Evolutionary conservation across 306 rosid species (phyloP), one percentile per base, ranked within the genome.

Genomic region (Cucurbita ficifolia): DNA sequence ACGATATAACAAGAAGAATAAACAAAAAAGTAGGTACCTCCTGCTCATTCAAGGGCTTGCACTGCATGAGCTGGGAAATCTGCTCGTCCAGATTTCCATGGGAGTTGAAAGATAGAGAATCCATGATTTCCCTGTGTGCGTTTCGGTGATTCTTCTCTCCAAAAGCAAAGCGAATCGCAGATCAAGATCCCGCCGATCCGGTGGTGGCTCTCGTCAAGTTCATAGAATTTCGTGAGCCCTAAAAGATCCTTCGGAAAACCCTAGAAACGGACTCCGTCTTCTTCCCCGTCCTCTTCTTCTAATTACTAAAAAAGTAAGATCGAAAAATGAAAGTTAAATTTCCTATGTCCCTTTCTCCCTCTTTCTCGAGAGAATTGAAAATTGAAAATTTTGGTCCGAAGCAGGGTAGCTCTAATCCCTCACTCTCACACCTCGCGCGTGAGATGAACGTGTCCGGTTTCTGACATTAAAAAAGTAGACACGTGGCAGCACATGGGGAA

Each of bases 31-130:
- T 4, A 18, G 8, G 51, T 73, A 94, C 97, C 91, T 94, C 96
- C 80, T 86, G 97, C 69, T 94, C 98, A 38, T 96, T 89, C 83
- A 94, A 79, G 60, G 98, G 98, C 78, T 94, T 94, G 97, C 98
- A 94, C 86, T 94, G 96, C 98, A 94, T 86, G 81, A 94, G 97
- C 88, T 87, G 97, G 51, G 98, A 76, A 88, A 94, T 94, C 92
- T 94, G 86, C 76, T 94, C 89, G 55, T 94, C 97, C 67, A 94
- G 90, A 79, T 91, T 87, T 45, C 97, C 95, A 78, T 82, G 92
- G 3, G 97, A 87, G 78, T 89, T 87, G 56, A 94, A 88, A 82
- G 96, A 90, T 48, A 84, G 76, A 78, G 96, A 87, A 85, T 90
- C 97, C 95, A 90, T 89, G 80, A 24, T 43, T 48, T 52, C 49